A percentile compares a stretch with the other conserved stretches of the same genome.
phyloP scores from a whole-genome alignment of 106 monocot genomes.

The Dendrobium catenatum region DNA sequence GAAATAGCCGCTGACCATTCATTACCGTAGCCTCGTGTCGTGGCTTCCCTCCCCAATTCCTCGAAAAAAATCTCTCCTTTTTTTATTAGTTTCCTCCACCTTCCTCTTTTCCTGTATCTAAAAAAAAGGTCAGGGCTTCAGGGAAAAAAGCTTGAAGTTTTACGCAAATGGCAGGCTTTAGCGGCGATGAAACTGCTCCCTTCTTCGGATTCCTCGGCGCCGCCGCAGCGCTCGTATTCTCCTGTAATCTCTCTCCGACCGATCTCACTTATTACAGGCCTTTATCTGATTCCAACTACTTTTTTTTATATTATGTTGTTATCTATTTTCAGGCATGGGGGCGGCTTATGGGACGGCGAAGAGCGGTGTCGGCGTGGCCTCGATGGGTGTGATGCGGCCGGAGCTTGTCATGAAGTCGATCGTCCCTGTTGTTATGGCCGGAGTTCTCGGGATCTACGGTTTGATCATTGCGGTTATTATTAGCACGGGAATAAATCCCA shows the following conservation, averaged over 20 bases:
- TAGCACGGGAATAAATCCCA: slow-evolving; percentile 45
- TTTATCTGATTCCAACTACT: neutral
- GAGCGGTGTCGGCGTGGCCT: slow-evolving; percentile 37
- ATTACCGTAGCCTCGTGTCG: too few relatives aligned
- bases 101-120: too few relatives aligned
- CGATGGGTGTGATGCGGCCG: slow-evolving; percentile 41
- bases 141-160: neutral
- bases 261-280: too few relatives aligned
- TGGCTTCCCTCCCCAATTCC: too few relatives aligned
- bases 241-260: slow-evolving; percentile 21
- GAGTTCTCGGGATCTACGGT: slow-evolving; percentile 44
- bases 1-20: too few relatives aligned
- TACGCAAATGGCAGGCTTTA: slow-evolving; percentile 20
- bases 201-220: slow-evolving; percentile 62
- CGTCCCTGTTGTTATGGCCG: slow-evolving; percentile 49
- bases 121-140: too few relatives aligned
- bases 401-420: slow-evolving; percentile 53
- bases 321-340: slow-evolving; percentile 25
- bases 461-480: slow-evolving; percentile 43
- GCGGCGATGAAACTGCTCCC: slow-evolving; percentile 57
- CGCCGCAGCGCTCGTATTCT: slow-evolving; percentile 58
- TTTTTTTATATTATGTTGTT: slow-evolving; percentile 3
- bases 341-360: slow-evolving; percentile 39
- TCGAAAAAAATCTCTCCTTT: too few relatives aligned
- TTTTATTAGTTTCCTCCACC: too few relatives aligned